Percentiles rank a stretch among this genome's conserved stretches.
Evolutionary conservation across 768 basidiomycete genomes (phyloP).

Genomic region (Rhodosporidiobolus sp.): DNA sequence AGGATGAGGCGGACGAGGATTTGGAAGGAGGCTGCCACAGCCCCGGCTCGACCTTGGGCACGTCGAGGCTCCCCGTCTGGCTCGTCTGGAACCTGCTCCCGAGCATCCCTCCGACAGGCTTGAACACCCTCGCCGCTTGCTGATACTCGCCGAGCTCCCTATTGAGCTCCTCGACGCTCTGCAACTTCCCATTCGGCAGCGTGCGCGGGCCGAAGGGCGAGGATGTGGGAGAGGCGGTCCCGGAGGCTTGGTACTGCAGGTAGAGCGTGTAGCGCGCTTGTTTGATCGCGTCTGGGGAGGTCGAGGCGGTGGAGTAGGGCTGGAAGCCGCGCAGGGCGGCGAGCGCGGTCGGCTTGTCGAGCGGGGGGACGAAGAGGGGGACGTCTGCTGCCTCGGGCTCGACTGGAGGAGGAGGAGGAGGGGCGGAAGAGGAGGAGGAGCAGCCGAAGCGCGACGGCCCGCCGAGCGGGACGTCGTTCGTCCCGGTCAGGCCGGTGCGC

Average conservation of each 20-base stretch:
- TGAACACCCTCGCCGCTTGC: constrained; percentile 82
- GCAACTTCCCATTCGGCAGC: constrained; percentile 56
- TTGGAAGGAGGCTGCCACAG: constrained; percentile 47
- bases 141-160: constrained; percentile 82
- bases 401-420: constrained; percentile 45
- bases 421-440: background rate
- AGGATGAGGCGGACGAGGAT: background rate
- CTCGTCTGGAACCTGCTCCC: constrained; percentile 88
- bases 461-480: background rate
- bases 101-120: constrained; percentile 88
- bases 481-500: background rate
- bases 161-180: constrained; percentile 66
- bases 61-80: constrained; percentile 51
- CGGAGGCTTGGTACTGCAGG: constrained; percentile 66
- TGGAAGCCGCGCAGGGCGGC: constrained; percentile 85
- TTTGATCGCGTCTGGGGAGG: constrained; percentile 61
- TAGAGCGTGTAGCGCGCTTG: constrained; percentile 82
- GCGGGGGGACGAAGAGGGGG: constrained; percentile 57
- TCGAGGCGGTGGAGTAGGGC: constrained; percentile 63
- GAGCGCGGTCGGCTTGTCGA: constrained; percentile 74
- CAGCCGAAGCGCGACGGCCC: background rate
- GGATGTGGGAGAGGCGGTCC: constrained; percentile 53
- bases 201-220: constrained; percentile 47
- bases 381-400: constrained; percentile 44
- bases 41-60: constrained; percentile 44